Conservation (phyloP, 768 basidiomycete species). For the Termitomyces titanicus region DNA sequence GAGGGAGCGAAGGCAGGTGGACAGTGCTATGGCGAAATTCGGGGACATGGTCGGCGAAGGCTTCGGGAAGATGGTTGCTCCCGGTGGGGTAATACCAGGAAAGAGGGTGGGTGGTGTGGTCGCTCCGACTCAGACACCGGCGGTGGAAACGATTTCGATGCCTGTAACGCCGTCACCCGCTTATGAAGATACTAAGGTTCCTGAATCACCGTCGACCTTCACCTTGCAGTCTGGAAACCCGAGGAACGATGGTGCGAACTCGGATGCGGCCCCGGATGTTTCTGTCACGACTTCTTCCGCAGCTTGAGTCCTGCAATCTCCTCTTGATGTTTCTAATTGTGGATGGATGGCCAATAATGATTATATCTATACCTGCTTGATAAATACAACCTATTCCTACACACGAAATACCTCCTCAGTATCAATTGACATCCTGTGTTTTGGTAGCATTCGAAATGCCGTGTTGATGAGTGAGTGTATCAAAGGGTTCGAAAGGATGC, state of each 20-base stretch:
- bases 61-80: neutral
- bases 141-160: neutral
- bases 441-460: no score
- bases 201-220: neutral
- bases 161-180: conserved; percentile 15
- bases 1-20: conserved; percentile 20
- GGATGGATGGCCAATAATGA: no score
- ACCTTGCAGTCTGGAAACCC: neutral
- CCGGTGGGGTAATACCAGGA: conserved; percentile 4
- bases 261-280: neutral
- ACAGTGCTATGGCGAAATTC: conserved; percentile 20
- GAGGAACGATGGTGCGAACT: neutral
- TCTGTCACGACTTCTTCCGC: neutral
- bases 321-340: no score
- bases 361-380: no score
- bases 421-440: no score
- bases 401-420: no score
- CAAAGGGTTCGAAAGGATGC: no score
- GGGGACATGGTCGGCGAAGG: conserved; percentile 12
- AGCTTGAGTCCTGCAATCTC: neutral
- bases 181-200: conserved; percentile 8
- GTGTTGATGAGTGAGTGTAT: no score
- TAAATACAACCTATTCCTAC: no score
- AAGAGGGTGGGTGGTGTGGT: conserved; percentile 2
- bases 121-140: neutral